Percentiles rank a stretch among this genome's conserved stretches.
Conservation (phyloP, 805 yeast species). For the Candida ascalaphidarum region DNA sequence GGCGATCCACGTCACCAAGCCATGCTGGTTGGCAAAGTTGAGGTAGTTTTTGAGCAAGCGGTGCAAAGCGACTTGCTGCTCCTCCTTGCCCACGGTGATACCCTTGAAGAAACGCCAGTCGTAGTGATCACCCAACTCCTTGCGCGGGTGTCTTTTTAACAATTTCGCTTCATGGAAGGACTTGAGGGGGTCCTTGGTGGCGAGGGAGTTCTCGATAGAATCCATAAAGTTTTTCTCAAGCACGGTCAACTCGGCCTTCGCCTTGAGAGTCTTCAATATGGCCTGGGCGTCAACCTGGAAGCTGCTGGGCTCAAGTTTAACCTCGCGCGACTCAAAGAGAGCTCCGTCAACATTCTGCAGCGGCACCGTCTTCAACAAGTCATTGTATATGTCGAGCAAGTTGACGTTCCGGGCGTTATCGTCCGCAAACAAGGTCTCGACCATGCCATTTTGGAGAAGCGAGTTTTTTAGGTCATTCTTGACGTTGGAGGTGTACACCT, state of each 20-base stretch:
- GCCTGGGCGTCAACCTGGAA: too few species aligned
- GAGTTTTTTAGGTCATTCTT: slow-evolving; percentile 10
- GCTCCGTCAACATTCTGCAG: too few species aligned
- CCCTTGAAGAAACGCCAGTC: slow-evolving; percentile 4
- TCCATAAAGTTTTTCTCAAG: slow-evolving; percentile 4
- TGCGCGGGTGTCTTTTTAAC: slow-evolving; percentile 4
- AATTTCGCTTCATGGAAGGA: slow-evolving; percentile 14
- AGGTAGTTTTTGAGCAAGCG: slow-evolving; percentile 11
- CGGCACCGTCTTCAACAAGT: too few species aligned
- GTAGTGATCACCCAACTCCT: slow-evolving; percentile 3
- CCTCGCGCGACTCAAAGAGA: too few species aligned
- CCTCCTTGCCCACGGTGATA: slow-evolving; percentile 4
- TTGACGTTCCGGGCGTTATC: too few species aligned
- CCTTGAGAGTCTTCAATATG: too few species aligned
- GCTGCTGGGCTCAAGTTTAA: too few species aligned
- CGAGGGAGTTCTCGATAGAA: slow-evolving; percentile 4
- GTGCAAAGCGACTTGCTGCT: slow-evolving; percentile 9
- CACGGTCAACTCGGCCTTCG: too few species aligned
- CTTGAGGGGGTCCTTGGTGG: slow-evolving; percentile 10
- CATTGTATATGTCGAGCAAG: too few species aligned
- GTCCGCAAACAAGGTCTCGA: slow-evolving; percentile 2
- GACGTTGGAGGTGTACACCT: slow-evolving; percentile 9
- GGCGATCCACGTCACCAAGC: slow-evolving; percentile 15
- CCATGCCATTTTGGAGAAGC: slow-evolving; percentile 15
- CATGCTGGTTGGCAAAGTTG: slow-evolving; percentile 9